A percentile compares a stretch with the other conserved stretches of the same genome.
These are phyloP conservation scores for Angophora floribunda DNA, from an alignment of 345 rosid species.

Conservation along the genomic window DNA sequence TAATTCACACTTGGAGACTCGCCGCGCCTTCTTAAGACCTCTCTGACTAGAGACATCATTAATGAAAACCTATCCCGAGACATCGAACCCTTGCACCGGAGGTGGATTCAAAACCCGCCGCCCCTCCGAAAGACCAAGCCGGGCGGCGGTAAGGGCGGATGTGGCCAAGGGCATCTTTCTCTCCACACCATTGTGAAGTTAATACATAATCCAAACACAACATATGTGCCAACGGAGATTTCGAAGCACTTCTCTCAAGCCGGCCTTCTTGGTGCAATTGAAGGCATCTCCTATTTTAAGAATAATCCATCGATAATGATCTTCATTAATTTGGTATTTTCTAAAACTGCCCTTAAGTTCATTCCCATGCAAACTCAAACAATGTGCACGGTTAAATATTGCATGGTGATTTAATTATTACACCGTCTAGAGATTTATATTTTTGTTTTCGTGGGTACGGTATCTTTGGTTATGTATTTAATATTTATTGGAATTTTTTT, in stretches of 20 bases:
- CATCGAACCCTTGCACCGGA: neutral
- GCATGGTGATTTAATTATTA: neutral
- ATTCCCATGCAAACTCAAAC: neutral
- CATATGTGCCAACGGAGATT: neutral
- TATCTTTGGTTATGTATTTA: neutral
- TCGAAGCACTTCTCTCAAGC: neutral
- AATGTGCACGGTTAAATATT: neutral
- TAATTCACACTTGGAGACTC: no score
- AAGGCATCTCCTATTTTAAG: neutral
- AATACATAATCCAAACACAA: neutral
- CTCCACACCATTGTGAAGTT: neutral
- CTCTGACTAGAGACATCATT: accelerated
- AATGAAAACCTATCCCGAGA: neutral
- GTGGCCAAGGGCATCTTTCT: neutral
- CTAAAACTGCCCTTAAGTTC: neutral
- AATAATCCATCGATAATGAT: no score
- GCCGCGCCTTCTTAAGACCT: neutral
- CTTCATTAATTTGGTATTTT: neutral
- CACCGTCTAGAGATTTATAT: neutral
- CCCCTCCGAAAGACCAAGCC: neutral
- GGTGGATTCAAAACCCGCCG: neutral
- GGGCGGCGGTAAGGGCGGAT: neutral
- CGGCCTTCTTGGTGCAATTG: neutral
- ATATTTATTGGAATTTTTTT: neutral
- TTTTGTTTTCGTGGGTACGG: accelerated